Conservation (phyloP, 805 yeast genomes). For the Myxozyma geophila region DNA sequence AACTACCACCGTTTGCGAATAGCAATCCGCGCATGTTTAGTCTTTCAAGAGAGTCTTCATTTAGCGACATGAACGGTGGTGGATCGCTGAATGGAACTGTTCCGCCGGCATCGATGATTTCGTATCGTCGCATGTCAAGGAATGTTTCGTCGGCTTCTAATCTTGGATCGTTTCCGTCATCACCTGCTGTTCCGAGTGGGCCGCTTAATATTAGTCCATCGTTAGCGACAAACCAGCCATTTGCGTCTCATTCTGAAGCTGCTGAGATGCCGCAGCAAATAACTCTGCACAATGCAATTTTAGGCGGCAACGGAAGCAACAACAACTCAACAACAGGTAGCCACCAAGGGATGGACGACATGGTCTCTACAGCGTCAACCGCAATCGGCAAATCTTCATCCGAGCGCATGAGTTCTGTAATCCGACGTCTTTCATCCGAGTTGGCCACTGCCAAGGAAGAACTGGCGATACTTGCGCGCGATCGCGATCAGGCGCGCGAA, state of each 20-base stretch:
- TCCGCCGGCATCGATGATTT: conserved; percentile 22
- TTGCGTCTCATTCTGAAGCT: conserved; percentile 35
- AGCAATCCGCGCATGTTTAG: conserved; percentile 4
- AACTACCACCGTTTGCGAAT: background rate
- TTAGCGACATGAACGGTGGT: conserved; percentile 14
- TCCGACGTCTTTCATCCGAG: conserved; percentile 82
- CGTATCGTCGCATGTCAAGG: conserved; percentile 26
- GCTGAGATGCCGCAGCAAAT: conserved; percentile 18
- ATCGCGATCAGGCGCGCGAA: conserved; percentile 68
- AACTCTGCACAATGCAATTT: conserved; percentile 14
- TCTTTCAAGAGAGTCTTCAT: conserved; percentile 27
- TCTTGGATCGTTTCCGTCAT: conserved; percentile 13
- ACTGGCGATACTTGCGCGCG: conserved; percentile 55
- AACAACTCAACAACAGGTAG: conserved; percentile 10
- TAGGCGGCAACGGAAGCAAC: conserved; percentile 1
- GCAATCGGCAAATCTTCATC: conserved; percentile 55
- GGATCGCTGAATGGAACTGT: conserved; percentile 8
- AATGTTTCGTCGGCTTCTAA: conserved; percentile 4
- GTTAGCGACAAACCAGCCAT: conserved; percentile 23
- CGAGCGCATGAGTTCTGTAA: conserved; percentile 74
- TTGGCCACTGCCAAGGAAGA: conserved; percentile 67
- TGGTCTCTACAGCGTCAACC: conserved; percentile 26
- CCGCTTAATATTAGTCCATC: conserved; percentile 1
- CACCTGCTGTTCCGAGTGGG: background rate
- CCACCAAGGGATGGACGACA: conserved; percentile 20